A percentile compares a stretch with the other conserved stretches of the same genome.
These are phyloP conservation scores for Krasilnikovozyma curviuscula DNA, from an alignment of 768 basidiomycete genomes.

Conservation along the genomic window DNA sequence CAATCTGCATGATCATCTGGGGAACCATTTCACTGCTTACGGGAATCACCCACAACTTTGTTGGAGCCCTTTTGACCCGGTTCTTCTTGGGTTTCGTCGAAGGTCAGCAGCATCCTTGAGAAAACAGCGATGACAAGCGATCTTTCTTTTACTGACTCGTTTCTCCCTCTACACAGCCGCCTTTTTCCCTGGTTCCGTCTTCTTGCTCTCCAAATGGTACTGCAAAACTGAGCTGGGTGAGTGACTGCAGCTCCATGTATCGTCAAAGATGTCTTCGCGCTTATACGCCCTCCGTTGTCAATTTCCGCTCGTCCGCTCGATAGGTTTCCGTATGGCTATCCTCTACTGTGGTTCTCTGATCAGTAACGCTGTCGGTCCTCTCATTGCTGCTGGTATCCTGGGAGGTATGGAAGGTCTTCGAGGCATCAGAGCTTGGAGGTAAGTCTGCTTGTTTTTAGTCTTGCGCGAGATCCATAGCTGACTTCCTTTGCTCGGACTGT, in stretches of 20 bases:
- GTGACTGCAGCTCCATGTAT: not conserved
- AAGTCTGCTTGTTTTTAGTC: constrained; percentile 21
- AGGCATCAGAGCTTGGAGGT: constrained; percentile 57
- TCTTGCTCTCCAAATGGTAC: constrained; percentile 53
- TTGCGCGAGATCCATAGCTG: not conserved
- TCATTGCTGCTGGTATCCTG: constrained; percentile 59
- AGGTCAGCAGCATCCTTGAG: constrained; percentile 21
- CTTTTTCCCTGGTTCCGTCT: constrained; percentile 51
- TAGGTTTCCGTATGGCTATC: constrained; percentile 31
- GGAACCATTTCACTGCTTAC: constrained; percentile 43
- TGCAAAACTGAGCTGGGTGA: constrained; percentile 48
- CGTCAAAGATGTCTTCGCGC: constrained; percentile 38
- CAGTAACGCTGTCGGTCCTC: constrained; percentile 61
- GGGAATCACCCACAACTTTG: constrained; percentile 37
- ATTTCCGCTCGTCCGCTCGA: not conserved
- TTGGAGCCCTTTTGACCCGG: constrained; percentile 40
- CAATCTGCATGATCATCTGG: constrained; percentile 41
- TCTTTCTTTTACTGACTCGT: not conserved
- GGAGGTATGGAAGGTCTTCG: constrained; percentile 47
- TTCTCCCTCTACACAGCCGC: constrained; percentile 31
- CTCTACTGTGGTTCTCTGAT: constrained; percentile 55
- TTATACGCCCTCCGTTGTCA: not conserved
- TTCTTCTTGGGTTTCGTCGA: constrained; percentile 54
- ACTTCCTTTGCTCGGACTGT: not conserved
- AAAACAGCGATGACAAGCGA: not conserved